Percentiles rank a stretch among this genome's conserved stretches.
These are phyloP conservation scores for Ceratocystis ficicola DNA, from an alignment of 2,329 filamentous ascomycete species.

Conservation along the genomic window DNA sequence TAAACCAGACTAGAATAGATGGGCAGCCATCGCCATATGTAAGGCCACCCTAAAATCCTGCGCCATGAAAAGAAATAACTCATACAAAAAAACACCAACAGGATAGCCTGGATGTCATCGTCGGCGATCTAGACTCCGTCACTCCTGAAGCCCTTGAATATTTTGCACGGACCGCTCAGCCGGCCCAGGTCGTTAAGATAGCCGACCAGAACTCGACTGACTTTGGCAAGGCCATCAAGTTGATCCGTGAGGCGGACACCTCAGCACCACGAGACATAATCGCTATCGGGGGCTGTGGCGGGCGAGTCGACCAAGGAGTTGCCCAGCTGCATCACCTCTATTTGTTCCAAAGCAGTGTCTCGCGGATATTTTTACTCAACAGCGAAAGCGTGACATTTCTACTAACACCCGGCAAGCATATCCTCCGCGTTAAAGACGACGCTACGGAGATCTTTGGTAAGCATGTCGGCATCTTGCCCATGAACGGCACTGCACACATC, in stretches of 20 bases:
- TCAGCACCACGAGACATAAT: slow-evolving; percentile 48
- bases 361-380: slow-evolving; percentile 64
- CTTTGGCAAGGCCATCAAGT: slow-evolving; percentile 68
- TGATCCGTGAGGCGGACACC: slow-evolving; percentile 36
- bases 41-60: not conserved
- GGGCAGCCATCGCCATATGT: slow-evolving; percentile 14
- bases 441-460: slow-evolving; percentile 50
- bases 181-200: slow-evolving; percentile 53
- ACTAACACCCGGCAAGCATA: slow-evolving; percentile 46
- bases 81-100: slow-evolving; percentile 25
- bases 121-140: slow-evolving; percentile 87
- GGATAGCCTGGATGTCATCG: slow-evolving; percentile 57
- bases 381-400: slow-evolving; percentile 72
- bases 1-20: slow-evolving; percentile 16
- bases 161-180: slow-evolving; percentile 39
- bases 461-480: slow-evolving; percentile 74
- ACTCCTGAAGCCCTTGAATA: slow-evolving; percentile 48
- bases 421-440: slow-evolving; percentile 49
- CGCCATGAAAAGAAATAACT: not conserved
- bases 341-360: slow-evolving; percentile 42
- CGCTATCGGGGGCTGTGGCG: slow-evolving; percentile 71
- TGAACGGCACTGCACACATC: slow-evolving; percentile 68
- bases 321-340: slow-evolving; percentile 80
- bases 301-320: slow-evolving; percentile 83
- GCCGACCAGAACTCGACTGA: slow-evolving; percentile 83